These are phyloP conservation scores for Coprinopsis cinerea DNA, from an alignment of 768 basidiomycete species.

Conservation along the genomic window DNA sequence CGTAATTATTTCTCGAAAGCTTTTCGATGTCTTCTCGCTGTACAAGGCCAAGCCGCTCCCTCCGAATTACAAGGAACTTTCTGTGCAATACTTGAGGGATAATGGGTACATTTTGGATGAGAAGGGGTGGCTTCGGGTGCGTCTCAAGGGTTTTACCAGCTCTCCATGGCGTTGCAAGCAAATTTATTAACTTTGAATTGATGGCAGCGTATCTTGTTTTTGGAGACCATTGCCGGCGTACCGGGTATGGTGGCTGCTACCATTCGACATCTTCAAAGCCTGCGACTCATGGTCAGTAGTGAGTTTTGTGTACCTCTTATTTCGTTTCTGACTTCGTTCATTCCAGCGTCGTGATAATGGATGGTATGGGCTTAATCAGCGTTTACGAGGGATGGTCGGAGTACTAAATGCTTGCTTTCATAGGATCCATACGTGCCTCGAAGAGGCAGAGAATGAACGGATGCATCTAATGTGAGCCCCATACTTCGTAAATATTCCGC, in stretches of 20 bases:
- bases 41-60: conserved; percentile 76
- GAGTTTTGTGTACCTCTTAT: too few relatives aligned
- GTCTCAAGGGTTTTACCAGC: too few relatives aligned
- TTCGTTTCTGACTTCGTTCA: not conserved
- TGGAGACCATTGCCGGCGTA: conserved; percentile 91
- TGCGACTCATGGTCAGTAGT: conserved; percentile 74
- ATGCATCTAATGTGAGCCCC: conserved; percentile 82
- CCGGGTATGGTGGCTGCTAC: conserved; percentile 92
- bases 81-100: conserved; percentile 66
- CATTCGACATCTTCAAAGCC: conserved; percentile 79
- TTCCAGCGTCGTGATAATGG: conserved; percentile 48
- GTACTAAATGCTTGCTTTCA: conserved; percentile 17
- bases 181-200: too few relatives aligned
- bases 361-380: conserved; percentile 34
- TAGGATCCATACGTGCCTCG: conserved; percentile 90
- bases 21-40: conserved; percentile 80
- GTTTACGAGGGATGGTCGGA: too few relatives aligned
- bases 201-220: conserved; percentile 49
- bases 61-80: conserved; percentile 50
- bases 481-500: not conserved
- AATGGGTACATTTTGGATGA: conserved; percentile 71
- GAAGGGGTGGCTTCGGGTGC: conserved; percentile 68
- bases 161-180: too few relatives aligned
- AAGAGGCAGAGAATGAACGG: conserved; percentile 95
- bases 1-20: conserved; percentile 52